phyloP scores from a whole-genome alignment of 306 rosid species.

The Trichosanthes truncata region DNA sequence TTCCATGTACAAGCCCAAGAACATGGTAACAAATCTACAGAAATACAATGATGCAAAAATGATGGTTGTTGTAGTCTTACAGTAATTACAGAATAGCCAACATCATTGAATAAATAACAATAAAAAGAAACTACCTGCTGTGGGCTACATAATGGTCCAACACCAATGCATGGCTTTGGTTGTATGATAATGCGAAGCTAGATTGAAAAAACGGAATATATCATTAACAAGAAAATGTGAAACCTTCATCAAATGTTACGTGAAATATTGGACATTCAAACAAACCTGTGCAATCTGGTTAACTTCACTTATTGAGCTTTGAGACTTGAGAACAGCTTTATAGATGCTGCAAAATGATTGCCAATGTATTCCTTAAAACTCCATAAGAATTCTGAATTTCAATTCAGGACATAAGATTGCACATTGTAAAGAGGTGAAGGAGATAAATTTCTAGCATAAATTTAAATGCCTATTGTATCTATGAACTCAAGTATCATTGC shows the following conservation, averaged over 20 bases:
- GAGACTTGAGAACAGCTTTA: slow-evolving; percentile 70
- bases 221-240: slow-evolving; percentile 21
- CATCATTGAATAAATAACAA: slow-evolving; percentile 7
- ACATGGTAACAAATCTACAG: slow-evolving; percentile 94
- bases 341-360: slow-evolving; percentile 56
- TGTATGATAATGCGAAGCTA: slow-evolving; percentile 90
- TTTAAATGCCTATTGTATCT: neutral
- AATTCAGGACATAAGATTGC: neutral
- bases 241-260: slow-evolving; percentile 12
- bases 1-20: slow-evolving; percentile 85
- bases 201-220: slow-evolving; percentile 16
- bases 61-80: neutral
- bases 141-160: slow-evolving; percentile 80
- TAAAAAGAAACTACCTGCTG: slow-evolving; percentile 53
- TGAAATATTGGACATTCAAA: slow-evolving; percentile 19
- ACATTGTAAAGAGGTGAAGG: neutral
- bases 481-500: neutral
- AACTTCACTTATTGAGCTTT: slow-evolving; percentile 71
- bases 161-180: slow-evolving; percentile 71
- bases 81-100: slow-evolving; percentile 10
- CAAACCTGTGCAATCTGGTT: slow-evolving; percentile 94
- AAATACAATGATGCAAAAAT: slow-evolving; percentile 22
- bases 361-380: neutral
- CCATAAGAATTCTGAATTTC: slow-evolving; percentile 1
- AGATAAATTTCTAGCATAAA: slow-evolving; percentile 6